These are phyloP conservation scores for Tulasnella sp. DNA, from an alignment of 768 basidiomycete species.

Conservation along the genomic window DNA sequence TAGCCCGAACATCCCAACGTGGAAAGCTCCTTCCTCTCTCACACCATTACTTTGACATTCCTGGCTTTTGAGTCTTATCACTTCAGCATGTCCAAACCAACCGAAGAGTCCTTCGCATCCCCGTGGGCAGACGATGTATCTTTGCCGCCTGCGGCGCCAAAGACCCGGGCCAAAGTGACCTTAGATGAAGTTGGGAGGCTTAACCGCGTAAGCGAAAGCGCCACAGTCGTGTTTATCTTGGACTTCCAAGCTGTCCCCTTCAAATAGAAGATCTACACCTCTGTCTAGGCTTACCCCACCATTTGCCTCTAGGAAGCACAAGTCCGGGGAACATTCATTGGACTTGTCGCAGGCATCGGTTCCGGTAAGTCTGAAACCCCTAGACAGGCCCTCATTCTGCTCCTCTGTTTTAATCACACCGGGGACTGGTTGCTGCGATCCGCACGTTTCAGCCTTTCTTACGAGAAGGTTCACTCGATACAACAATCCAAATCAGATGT, in stretches of 20 bases:
- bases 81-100: too few relatives aligned
- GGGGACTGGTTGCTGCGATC: not conserved
- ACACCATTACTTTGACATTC: too few relatives aligned
- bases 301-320: not conserved
- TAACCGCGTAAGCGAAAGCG: not conserved
- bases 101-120: too few relatives aligned
- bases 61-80: too few relatives aligned
- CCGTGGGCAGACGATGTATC: too few relatives aligned
- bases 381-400: not conserved
- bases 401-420: not conserved
- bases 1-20: not conserved
- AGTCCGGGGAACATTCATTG: slow-evolving; percentile 6
- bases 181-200: not conserved
- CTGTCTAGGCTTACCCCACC: not conserved
- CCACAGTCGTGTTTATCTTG: not conserved
- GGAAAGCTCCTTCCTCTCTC: not conserved
- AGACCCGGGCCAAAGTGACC: not conserved
- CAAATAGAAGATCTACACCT: not conserved
- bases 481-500: not conserved
- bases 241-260: not conserved
- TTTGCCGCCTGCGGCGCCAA: too few relatives aligned
- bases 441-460: not conserved
- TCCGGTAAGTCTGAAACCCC: not conserved
- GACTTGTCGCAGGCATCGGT: not conserved
- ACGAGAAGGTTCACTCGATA: not conserved